A percentile compares a stretch with the other conserved stretches of the same genome.
phyloP scores from a whole-genome alignment of 495 filamentous ascomycete species.

The Beverwykella pulmonaria region DNA sequence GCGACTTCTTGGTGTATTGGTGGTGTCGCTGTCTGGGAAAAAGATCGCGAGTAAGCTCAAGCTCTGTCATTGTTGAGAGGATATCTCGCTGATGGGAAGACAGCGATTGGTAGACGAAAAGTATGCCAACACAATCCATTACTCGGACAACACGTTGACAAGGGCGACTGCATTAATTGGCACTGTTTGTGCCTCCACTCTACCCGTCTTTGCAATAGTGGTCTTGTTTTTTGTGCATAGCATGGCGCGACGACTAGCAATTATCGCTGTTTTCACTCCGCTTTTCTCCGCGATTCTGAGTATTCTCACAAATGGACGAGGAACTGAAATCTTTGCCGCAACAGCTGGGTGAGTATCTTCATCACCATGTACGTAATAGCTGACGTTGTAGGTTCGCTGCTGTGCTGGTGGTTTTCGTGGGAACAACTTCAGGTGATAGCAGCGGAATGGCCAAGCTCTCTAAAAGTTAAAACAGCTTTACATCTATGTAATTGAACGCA shows the following conservation, averaged over 20 bases:
- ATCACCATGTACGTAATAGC: not conserved
- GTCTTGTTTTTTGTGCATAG: not conserved
- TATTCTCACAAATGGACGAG: not conserved
- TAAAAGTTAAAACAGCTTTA: not conserved
- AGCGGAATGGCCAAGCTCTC: not conserved
- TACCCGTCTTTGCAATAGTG: not conserved
- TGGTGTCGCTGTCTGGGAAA: not conserved
- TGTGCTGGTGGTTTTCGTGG: not conserved
- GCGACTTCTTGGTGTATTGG: not conserved
- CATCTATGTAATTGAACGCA: not conserved
- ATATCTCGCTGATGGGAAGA: not conserved
- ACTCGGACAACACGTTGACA: not conserved
- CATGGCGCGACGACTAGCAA: not conserved
- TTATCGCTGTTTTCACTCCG: not conserved
- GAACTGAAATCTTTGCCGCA: not conserved
- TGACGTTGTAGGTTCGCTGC: conserved; percentile 1
- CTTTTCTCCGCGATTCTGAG: not conserved
- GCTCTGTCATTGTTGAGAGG: not conserved
- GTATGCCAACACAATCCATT: not conserved
- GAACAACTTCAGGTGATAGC: not conserved
- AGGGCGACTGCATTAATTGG: not conserved
- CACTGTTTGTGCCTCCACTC: not conserved
- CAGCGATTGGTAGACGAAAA: not conserved
- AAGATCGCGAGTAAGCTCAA: not conserved
- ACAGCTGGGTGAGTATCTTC: not conserved